Evolutionary conservation across 257 asterid species (phyloP), one percentile per base, ranked within the genome.

Genomic region (Solanum ossicruentum): DNA sequence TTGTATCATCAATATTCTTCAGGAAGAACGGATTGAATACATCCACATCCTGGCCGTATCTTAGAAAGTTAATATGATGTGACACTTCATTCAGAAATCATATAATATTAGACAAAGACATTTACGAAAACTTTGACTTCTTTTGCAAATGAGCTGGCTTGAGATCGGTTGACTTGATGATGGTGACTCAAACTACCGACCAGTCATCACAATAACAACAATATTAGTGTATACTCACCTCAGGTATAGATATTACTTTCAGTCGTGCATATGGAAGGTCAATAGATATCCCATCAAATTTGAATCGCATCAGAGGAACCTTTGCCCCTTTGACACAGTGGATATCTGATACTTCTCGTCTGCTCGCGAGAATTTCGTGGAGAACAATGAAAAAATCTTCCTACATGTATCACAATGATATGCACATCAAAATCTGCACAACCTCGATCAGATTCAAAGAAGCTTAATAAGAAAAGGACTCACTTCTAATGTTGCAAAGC

Each of bases 291-390:
- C 93, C 94, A 5, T 92, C 93, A 83, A 91, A 90, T 56, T 86
- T 92, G 85, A 92, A 89, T 80, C 92, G 89, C 90, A 92, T 90
- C 54, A 92, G 82, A 85, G 92, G 96, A 78, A 92, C 92, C 85
- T 90, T 91, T 82, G 96, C 94, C 84, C 88, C 89, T 86, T 88
- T 92, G 72, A 92, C 81, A 82, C 94, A 91, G 32, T 86, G 85
- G 61, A 92, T 87, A 32, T 87, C 92, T 7, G 93, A 88, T 66
- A 92, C 86, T 86, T 90, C 96, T 13, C 90, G 92, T 86, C 55
- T 82, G 83, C 88, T 88, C 2, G 88, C 88, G 56, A 92, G 92
- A 87, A 91, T 89, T 67, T 88, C 80, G 82, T 81, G 88, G 80
- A 92, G 88, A 70, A 87, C 88, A 15, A 88, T 65, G 66, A 91